Evolutionary conservation across 2,329 filamentous ascomycete species (phyloP).

Genomic region (Ceratocystis ficicola): DNA sequence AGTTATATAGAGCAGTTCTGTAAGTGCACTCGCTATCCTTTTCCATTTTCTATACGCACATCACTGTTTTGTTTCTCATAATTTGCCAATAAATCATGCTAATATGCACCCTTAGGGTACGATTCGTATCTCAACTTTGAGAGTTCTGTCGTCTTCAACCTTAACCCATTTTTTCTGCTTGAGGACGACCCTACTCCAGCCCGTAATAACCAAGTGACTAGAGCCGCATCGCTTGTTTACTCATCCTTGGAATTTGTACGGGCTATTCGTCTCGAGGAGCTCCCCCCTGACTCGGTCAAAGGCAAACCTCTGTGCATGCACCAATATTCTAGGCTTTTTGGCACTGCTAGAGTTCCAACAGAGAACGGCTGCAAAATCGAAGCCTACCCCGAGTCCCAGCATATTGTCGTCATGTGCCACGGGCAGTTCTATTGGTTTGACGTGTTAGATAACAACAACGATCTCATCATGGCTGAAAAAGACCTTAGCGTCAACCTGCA

Average conservation of each 20-base stretch:
- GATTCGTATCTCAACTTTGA: constrained; percentile 97
- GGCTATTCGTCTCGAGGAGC: constrained; percentile 82
- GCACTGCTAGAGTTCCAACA: constrained; percentile 85
- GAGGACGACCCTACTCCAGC: constrained; percentile 96
- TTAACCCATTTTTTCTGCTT: constrained; percentile 94
- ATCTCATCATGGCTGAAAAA: constrained; percentile 93
- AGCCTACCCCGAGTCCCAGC: constrained; percentile 84
- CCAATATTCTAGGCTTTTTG: constrained; percentile 90
- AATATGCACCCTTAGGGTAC: constrained; percentile 55
- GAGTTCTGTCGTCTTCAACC: constrained; percentile 90
- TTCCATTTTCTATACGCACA: not conserved
- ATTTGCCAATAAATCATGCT: constrained; percentile 8
- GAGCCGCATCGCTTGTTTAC: constrained; percentile 80
- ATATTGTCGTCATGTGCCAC: constrained; percentile 83
- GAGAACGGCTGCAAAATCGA: constrained; percentile 92
- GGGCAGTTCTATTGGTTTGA: constrained; percentile 99
- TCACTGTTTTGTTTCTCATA: not conserved
- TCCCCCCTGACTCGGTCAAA: constrained; percentile 75
- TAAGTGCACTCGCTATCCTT: constrained; percentile 37
- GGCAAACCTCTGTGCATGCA: constrained; percentile 92
- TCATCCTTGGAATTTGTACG: constrained; percentile 87
- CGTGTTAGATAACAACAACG: constrained; percentile 83
- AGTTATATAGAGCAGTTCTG: constrained; percentile 99
- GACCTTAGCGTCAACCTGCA: constrained; percentile 85
- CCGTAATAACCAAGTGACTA: constrained; percentile 77